A percentile compares a stretch with the other conserved stretches of the same genome.
Evolutionary conservation across 1,284 basidiomycete genomes (phyloP).

Genomic region (Coniferiporia sulphurascens): DNA sequence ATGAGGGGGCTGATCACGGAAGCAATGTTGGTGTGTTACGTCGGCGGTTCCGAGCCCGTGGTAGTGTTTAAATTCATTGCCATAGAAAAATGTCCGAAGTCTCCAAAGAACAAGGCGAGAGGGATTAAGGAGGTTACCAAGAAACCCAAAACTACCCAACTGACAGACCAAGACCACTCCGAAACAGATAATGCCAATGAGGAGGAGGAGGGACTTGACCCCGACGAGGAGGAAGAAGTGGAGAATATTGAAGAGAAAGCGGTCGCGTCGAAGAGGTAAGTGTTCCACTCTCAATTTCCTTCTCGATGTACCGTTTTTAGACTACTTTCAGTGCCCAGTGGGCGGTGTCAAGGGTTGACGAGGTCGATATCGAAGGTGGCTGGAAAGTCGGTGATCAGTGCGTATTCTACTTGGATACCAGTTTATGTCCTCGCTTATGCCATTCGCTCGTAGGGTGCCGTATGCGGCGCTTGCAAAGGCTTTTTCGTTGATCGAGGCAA

Average conservation of each 20-base stretch:
- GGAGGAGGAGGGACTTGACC: conserved; percentile 36
- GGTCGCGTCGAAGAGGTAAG: conserved; percentile 59
- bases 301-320: conserved; percentile 5
- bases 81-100: too few relatives aligned
- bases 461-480: conserved; percentile 89
- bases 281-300: not conserved
- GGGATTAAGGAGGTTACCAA: not conserved
- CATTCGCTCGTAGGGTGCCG: conserved; percentile 61
- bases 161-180: conserved; percentile 23
- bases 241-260: conserved; percentile 28
- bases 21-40: conserved; percentile 9
- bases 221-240: conserved; percentile 34
- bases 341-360: conserved; percentile 54
- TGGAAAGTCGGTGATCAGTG: conserved; percentile 89
- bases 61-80: too few relatives aligned
- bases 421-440: conserved; percentile 9
- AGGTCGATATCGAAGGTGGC: conserved; percentile 77
- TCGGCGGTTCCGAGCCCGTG: not conserved
- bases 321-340: conserved; percentile 59
- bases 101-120: not conserved
- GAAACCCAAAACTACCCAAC: conserved; percentile 10
- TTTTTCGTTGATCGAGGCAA: conserved; percentile 89
- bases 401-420: conserved; percentile 28
- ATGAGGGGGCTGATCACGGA: conserved; percentile 40
- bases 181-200: conserved; percentile 19